These are phyloP conservation scores for Trichosporon ovoides DNA, from an alignment of 1,284 basidiomycete species.

Conservation along the genomic window DNA sequence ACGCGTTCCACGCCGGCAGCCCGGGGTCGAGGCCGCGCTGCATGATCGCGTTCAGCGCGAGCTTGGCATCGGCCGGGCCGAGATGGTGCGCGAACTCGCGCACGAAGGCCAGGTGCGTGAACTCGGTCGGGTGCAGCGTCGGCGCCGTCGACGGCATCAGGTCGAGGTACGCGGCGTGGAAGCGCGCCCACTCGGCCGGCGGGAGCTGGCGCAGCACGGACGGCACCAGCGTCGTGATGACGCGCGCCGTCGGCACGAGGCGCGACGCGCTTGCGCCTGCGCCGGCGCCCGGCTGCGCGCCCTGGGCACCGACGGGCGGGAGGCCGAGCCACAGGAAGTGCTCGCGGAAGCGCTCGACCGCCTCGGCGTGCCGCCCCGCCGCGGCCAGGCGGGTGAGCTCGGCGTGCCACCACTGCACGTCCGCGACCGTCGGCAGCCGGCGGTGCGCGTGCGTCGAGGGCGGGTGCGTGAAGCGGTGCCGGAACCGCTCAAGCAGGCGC, in stretches of 20 bases:
- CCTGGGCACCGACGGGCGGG: constrained; percentile 12
- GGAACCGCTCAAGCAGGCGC: constrained; percentile 15
- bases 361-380: constrained; percentile 20
- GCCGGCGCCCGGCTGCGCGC: neutral
- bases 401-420: constrained; percentile 30
- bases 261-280: neutral
- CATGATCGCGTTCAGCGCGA: constrained; percentile 17
- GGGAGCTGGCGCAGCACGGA: constrained; percentile 25
- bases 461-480: constrained; percentile 14
- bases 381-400: constrained; percentile 24
- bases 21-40: constrained; percentile 19
- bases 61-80: constrained; percentile 19
- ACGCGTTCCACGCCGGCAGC: constrained; percentile 21
- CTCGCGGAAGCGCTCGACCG: constrained; percentile 23
- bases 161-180: constrained; percentile 23
- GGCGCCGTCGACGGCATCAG: constrained; percentile 13
- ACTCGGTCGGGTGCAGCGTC: constrained; percentile 21
- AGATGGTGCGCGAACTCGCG: constrained; percentile 22
- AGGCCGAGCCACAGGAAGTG: constrained; percentile 36
- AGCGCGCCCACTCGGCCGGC: constrained; percentile 8
- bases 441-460: constrained; percentile 1
- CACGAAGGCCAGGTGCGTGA: constrained; percentile 27
- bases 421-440: constrained; percentile 10
- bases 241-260: constrained; percentile 21
- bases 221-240: constrained; percentile 30